Conservation (phyloP, 208 protist genomes). For the Leishmania guyanensis region DNA sequence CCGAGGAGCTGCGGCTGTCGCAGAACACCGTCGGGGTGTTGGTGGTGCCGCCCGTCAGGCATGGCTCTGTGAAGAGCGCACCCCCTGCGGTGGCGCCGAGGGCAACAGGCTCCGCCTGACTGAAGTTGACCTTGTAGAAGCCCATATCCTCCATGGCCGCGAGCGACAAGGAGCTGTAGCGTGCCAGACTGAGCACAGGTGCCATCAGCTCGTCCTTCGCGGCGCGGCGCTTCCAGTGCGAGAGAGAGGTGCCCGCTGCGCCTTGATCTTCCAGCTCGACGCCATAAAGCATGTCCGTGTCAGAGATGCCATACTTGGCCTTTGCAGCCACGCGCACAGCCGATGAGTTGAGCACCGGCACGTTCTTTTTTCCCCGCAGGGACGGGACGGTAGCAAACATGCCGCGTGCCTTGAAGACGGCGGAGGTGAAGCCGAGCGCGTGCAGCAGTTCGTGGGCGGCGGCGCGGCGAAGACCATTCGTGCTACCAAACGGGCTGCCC, state of each 20-base stretch:
- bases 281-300: slow-evolving; percentile 41
- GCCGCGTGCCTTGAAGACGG: slow-evolving; percentile 16
- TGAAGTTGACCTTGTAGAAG: slow-evolving; percentile 72
- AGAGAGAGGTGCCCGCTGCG: slow-evolving; percentile 10
- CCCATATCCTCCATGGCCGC: slow-evolving; percentile 77
- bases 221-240: slow-evolving; percentile 89
- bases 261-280: slow-evolving; percentile 75
- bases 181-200: slow-evolving; percentile 28
- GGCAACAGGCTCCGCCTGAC: slow-evolving; percentile 53
- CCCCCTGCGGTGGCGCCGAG: slow-evolving; percentile 72
- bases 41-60: slow-evolving; percentile 34
- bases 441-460: slow-evolving; percentile 85
- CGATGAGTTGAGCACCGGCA: slow-evolving; percentile 36
- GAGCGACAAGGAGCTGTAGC: slow-evolving; percentile 72
- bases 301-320: slow-evolving; percentile 47
- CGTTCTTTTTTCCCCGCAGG: slow-evolving; percentile 38
- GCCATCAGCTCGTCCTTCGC: slow-evolving; percentile 89
- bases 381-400: slow-evolving; percentile 18
- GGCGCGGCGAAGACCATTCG: slow-evolving; percentile 12
- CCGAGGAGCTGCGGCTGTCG: slow-evolving; percentile 22
- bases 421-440: slow-evolving; percentile 70
- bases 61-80: slow-evolving; percentile 38
- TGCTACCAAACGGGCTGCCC: slow-evolving; percentile 4
- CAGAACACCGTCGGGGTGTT: slow-evolving; percentile 56
- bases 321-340: slow-evolving; percentile 37